Base-by-base conservation (phyloP, 495 filamentous ascomycete genomes). In the Penicillium odoratum region DNA sequence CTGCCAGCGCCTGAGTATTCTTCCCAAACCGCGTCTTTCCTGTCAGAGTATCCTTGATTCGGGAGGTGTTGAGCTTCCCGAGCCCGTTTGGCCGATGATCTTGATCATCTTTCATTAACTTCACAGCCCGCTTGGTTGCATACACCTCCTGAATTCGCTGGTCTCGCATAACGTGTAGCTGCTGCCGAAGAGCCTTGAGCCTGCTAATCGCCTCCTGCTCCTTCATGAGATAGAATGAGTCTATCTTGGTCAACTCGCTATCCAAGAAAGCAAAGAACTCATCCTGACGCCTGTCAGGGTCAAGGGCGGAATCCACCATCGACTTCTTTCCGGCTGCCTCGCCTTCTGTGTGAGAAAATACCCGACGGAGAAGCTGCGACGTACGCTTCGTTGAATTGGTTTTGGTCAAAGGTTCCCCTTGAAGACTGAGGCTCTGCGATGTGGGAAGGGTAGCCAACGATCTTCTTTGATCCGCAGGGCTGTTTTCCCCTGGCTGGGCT, bases 91-190 rank as follows among this genome's bases (percentile, higher is more conserved):
- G 48, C 7, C 59, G 50, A n/a, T 59, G 48, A 13, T 42, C 50
- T 30, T 54, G 61, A 18, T 66, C 57, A 4, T 29, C 25, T 10
- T 48, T 42, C 5, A 43, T 48, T 13, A 26, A 10, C 30, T 56
- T 56, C 11, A 28, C 11, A 11, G 38, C 49, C 42, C 56, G 58
- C 57, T 62, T 62, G 9, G 69, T 57, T 13, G 50, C 62, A 38
- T 77, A 56, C n/a, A 95, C 69, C 69, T 97, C 90, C 44, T 85
- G 82, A 7, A 86, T 81, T 25, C 92, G 83, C 9, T 87, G 81
- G 68, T 92, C 89, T 25, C 90, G 80, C 92, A 97, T 94, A 55
- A 92, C 83, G 63, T 93, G 92, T 43, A 97, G 75, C 68, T 97
- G 92, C 28, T 89, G 85, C 31, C 88, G 81, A 29, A 97, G 79